Percentiles rank a stretch among this genome's conserved stretches.
These are phyloP conservation scores for Candida namnaoensis DNA, from an alignment of 805 yeast species.

Conservation along the genomic window DNA sequence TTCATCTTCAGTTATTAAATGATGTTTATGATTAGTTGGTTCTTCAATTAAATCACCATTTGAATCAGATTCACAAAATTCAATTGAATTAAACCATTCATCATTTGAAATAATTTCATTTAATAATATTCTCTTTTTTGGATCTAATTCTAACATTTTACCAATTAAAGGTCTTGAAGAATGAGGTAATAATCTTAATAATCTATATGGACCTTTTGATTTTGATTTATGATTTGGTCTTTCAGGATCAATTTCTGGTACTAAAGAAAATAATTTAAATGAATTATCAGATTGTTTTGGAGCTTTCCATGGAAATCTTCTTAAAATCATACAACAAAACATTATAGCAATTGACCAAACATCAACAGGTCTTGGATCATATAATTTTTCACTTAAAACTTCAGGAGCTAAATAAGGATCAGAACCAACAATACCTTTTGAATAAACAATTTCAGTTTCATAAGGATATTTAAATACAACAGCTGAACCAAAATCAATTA, in stretches of 20 bases:
- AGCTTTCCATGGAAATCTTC: conserved; percentile 92
- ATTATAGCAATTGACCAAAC: conserved; percentile 91
- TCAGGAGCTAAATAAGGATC: conserved; percentile 93
- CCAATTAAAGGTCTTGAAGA: conserved; percentile 53
- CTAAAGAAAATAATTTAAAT: conserved; percentile 54
- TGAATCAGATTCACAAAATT: conserved; percentile 35
- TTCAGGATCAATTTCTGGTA: conserved; percentile 22
- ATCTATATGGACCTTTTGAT: conserved; percentile 60
- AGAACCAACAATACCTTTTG: conserved; percentile 81
- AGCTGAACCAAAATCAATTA: conserved; percentile 91
- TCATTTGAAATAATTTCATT: conserved; percentile 39
- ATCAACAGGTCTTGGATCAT: conserved; percentile 91
- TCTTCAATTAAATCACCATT: conserved; percentile 14
- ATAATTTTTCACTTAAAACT: conserved; percentile 71
- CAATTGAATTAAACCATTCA: conserved; percentile 50
- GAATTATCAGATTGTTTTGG: conserved; percentile 72
- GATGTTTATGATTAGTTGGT: conserved; percentile 47
- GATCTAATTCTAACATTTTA: conserved; percentile 56
- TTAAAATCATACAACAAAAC: conserved; percentile 85
- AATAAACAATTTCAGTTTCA: conserved; percentile 59
- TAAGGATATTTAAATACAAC: conserved; percentile 88
- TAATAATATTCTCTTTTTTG: conserved; percentile 49
- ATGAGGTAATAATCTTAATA: conserved; percentile 63
- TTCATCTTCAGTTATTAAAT: conserved; percentile 61
- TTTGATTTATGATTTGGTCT: conserved; percentile 27